These are phyloP conservation scores for Fagopyrum tataricum DNA, from an alignment of 148 eudicot species.

Conservation along the genomic window DNA sequence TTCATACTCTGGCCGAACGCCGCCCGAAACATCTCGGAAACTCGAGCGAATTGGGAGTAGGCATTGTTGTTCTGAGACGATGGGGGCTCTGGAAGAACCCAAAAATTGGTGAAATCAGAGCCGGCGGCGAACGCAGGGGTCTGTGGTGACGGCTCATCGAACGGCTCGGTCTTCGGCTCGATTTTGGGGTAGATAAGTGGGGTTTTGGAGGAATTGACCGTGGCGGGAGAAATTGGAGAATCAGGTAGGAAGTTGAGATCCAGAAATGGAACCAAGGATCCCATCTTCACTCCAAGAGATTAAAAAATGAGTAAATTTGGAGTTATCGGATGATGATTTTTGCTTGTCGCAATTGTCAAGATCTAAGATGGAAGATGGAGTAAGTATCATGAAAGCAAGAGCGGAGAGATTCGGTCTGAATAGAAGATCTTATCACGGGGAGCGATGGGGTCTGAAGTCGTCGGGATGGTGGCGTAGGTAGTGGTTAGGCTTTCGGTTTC, in stretches of 20 bases:
- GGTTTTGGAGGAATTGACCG: constrained; percentile 6
- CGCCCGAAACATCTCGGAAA: constrained; percentile 40
- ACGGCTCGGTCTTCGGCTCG: constrained; percentile 16
- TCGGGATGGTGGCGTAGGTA: not conserved
- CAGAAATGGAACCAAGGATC: not conserved
- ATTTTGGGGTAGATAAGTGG: constrained; percentile 1
- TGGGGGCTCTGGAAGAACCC: not conserved
- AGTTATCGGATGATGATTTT: not conserved
- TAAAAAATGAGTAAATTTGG: not conserved
- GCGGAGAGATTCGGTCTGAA: not conserved
- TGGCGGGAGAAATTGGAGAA: not conserved
- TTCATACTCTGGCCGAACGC: not conserved
- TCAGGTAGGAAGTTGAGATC: constrained; percentile 12
- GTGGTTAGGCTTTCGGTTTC: not conserved
- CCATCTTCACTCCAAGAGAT: not conserved
- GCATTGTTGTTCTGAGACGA: constrained; percentile 24
- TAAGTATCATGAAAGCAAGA: not conserved
- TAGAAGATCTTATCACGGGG: not conserved
- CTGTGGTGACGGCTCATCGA: constrained; percentile 1
- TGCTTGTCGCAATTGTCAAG: not conserved
- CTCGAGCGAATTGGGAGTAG: constrained; percentile 31
- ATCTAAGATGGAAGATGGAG: not conserved
- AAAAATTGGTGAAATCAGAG: constrained; percentile 7
- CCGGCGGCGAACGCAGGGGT: constrained; percentile 9
- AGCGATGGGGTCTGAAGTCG: not conserved